These are phyloP conservation scores for Fusarium globosum DNA, from an alignment of 2,329 filamentous ascomycete species.

Conservation along the genomic window DNA sequence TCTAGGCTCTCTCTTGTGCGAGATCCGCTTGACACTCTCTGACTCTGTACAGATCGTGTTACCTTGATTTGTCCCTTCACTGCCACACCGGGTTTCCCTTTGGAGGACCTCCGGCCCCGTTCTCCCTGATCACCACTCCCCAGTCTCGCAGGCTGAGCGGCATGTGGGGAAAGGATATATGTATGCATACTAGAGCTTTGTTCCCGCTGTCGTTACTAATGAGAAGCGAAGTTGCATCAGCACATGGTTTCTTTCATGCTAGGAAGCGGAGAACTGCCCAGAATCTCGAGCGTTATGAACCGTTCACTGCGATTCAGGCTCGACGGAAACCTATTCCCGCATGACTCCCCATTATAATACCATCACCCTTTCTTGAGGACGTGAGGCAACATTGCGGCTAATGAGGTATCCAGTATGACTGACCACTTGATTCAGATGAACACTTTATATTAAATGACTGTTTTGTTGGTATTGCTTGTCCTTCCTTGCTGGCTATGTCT, in stretches of 20 bases:
- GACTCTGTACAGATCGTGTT: background rate
- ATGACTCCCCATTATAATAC: background rate
- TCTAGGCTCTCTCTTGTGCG: slow-evolving; percentile 25
- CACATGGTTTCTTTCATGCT: slow-evolving; percentile 21
- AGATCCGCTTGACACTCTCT: slow-evolving; percentile 17
- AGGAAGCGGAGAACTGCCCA: slow-evolving; percentile 25
- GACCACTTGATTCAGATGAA: background rate
- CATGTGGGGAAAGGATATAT: slow-evolving; percentile 30
- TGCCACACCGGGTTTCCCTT: slow-evolving; percentile 28
- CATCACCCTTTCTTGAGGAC: background rate
- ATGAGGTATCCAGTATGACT: background rate
- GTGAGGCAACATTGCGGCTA: background rate
- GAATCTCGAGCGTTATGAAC: slow-evolving; percentile 8
- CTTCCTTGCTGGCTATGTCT: background rate
- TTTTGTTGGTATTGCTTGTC: background rate
- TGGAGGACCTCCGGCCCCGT: slow-evolving; percentile 23
- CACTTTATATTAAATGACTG: background rate
- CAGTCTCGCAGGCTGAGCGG: slow-evolving; percentile 3
- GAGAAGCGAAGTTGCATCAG: background rate
- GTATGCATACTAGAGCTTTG: background rate
- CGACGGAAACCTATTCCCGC: slow-evolving; percentile 24
- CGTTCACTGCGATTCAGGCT: background rate
- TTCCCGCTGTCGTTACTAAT: slow-evolving; percentile 10
- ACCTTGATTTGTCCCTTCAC: slow-evolving; percentile 7
- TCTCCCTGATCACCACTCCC: slow-evolving; percentile 9